These are phyloP conservation scores for Trichothecium roseum DNA, from an alignment of 2,329 filamentous ascomycete genomes.

Conservation along the genomic window DNA sequence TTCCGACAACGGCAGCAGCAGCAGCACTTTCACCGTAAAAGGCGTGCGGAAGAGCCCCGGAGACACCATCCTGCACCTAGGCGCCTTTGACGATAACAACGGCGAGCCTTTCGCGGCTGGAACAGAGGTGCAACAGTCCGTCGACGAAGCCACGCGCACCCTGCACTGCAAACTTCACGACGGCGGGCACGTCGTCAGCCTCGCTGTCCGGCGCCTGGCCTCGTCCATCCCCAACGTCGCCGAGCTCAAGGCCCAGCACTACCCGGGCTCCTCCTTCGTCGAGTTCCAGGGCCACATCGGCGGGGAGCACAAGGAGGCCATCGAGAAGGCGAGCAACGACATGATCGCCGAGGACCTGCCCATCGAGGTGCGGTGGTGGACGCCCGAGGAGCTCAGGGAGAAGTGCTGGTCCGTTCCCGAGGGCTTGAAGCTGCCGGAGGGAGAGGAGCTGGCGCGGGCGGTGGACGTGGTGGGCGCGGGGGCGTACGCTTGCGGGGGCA, in stretches of 20 bases:
- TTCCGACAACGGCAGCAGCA: no score
- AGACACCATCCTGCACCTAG: constrained; percentile 1
- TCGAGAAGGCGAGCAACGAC: background rate
- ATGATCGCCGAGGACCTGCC: constrained; percentile 7
- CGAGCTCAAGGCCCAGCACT: constrained; percentile 3
- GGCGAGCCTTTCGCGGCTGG: background rate
- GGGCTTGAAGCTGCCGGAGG: background rate
- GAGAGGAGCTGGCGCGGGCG: constrained; percentile 1
- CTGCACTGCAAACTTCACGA: constrained; percentile 4
- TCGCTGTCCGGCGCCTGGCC: constrained; percentile 13
- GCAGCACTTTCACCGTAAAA: background rate
- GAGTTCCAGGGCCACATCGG: constrained; percentile 2
- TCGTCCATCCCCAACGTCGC: constrained; percentile 28
- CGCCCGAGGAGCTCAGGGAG: background rate
- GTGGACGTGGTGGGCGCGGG: constrained; percentile 1
- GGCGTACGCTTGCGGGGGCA: constrained; percentile 4
- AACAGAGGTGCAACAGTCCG: background rate
- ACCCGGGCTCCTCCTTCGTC: constrained; percentile 1
- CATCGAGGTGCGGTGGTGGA: constrained; percentile 7
- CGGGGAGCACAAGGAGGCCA: constrained; percentile 1
- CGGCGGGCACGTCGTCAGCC: constrained; percentile 3
- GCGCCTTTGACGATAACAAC: background rate
- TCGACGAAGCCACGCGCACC: constrained; percentile 2
- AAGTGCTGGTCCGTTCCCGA: constrained; percentile 1
- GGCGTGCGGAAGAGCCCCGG: background rate